Base-by-base conservation (phyloP, 257 asterid genomes). In the Capsicum baccatum region DNA sequence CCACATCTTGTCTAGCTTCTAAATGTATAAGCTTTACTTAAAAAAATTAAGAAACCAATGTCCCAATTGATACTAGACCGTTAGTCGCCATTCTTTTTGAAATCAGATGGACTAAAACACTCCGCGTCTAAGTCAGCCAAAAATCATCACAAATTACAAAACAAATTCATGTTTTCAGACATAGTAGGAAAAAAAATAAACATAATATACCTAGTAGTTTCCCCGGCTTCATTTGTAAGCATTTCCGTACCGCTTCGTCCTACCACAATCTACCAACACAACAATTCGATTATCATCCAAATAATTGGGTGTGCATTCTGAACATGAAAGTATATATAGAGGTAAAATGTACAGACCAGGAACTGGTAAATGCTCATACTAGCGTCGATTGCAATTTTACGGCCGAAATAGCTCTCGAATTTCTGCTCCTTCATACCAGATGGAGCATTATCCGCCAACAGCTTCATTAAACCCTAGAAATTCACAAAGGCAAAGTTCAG, bases 311-410 rank as follows among this genome's bases (percentile, higher is more conserved):
- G 62, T 16, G 39, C 78, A 52, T 12, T 15, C 9, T 87, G 57
- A 12, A 37, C 78, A 79, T 63, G 26, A 42, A 84, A 39, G 44
- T 21, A n/a, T 63, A 70, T 85, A 39, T 44, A 80, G 48, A 78
- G 47, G 81, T 21, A 64, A 82, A 39, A 79, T 63, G 11, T 60
- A 83, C 92, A 21, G 59, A 97, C 99, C 85, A 97, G 97, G 88
- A 97, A 97, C 73, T 97, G 99, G 80, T 97, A 97, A 88, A 97
- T 97, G 95, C 98, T 94, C 99, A 95, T 95, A 92, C 99, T 97
- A 83, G 98, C 99, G 71, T 97, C 99, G 83, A 97, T 89, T 56
- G 99, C 99, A 48, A 97, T 95, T 88, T 97, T 97, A 5, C 99
- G 94, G 79, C 99, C 99, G 60, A 94, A 97, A 88, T 91, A 97